Percentiles rank a stretch among this genome's conserved stretches.
Conservation (phyloP, 805 yeast genomes). For the Yamadazyma sp. region DNA sequence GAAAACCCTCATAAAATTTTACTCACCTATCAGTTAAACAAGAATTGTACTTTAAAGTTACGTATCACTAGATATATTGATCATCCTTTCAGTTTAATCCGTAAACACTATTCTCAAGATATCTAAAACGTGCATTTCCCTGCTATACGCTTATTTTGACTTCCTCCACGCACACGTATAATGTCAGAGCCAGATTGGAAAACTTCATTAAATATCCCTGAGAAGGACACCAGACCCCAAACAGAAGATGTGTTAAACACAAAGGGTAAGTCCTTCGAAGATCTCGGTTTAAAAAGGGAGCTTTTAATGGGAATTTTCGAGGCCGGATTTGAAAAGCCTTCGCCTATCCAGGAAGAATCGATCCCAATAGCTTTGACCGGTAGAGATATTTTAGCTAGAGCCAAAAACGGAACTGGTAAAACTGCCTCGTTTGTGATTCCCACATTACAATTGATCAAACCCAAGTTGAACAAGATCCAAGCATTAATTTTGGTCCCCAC, state of each 20-base stretch:
- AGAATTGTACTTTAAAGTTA: too few species aligned
- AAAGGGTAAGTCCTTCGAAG: slow-evolving; percentile 89
- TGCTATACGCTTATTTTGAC: too few species aligned
- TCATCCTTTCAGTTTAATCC: too few species aligned
- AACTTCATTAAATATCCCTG: slow-evolving; percentile 67
- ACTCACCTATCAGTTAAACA: too few species aligned
- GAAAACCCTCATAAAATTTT: too few species aligned
- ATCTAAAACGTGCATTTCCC: too few species aligned
- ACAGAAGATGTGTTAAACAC: slow-evolving; percentile 94
- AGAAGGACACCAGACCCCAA: slow-evolving; percentile 89
- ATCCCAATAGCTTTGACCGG: slow-evolving; percentile 96
- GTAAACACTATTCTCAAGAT: too few species aligned
- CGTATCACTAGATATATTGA: too few species aligned
- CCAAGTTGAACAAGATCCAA: slow-evolving; percentile 81
- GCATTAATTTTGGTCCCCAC: slow-evolving; percentile 95
- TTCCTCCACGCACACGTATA: too few species aligned
- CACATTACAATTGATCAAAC: slow-evolving; percentile 82
- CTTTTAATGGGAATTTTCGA: slow-evolving; percentile 97
- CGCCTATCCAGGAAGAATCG: slow-evolving; percentile 96
- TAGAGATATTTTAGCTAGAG: slow-evolving; percentile 94
- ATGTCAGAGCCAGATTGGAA: slow-evolving; percentile 54
- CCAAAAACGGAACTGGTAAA: slow-evolving; percentile 98
- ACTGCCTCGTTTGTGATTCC: slow-evolving; percentile 98
- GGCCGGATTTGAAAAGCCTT: slow-evolving; percentile 97
- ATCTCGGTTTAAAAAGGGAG: slow-evolving; percentile 87